phyloP scores from a whole-genome alignment of 2,329 filamentous ascomycete species.

The Ophiosphaerella narmari region DNA sequence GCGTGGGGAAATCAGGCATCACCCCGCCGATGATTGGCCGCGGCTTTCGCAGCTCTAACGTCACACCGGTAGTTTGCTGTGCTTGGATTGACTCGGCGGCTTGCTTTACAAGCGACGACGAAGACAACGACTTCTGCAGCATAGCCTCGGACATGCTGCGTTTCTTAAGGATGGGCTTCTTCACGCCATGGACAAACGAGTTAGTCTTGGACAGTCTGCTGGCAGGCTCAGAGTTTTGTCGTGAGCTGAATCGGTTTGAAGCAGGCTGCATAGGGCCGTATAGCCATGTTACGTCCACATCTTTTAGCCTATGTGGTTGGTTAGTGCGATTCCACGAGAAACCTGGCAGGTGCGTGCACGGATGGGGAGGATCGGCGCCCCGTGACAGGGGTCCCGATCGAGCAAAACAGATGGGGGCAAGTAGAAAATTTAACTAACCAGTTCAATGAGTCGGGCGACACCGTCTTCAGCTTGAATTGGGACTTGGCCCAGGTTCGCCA shows the following conservation, averaged over 20 bases:
- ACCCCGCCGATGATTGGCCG: conserved; percentile 64
- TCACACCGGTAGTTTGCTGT: conserved; percentile 67
- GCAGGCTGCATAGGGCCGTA: conserved; percentile 89
- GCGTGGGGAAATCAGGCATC: conserved; percentile 70
- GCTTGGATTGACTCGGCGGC: conserved; percentile 85
- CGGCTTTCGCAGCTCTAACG: conserved; percentile 53
- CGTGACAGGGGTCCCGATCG: conserved; percentile 28
- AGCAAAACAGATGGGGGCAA: neutral
- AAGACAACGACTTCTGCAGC: conserved; percentile 84
- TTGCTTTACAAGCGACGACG: conserved; percentile 87
- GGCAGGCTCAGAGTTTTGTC: conserved; percentile 55
- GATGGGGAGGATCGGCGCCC: conserved; percentile 34
- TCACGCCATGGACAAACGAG: conserved; percentile 67
- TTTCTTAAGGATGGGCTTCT: conserved; percentile 96
- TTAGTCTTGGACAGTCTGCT: conserved; percentile 64
- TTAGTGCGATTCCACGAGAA: conserved; percentile 33
- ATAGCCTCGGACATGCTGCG: conserved; percentile 95
- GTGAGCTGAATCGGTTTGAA: conserved; percentile 57
- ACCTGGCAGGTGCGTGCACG: conserved; percentile 24
- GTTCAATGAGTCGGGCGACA: conserved; percentile 89
- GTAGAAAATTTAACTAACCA: conserved; percentile 65
- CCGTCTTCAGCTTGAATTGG: conserved; percentile 83
- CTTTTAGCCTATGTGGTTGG: conserved; percentile 74
- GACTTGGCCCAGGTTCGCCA: conserved; percentile 97
- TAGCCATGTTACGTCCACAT: conserved; percentile 96